Evolutionary conservation across 2,329 filamentous ascomycete genomes (phyloP).

Genomic region (Pseudocercospora crystallina): DNA sequence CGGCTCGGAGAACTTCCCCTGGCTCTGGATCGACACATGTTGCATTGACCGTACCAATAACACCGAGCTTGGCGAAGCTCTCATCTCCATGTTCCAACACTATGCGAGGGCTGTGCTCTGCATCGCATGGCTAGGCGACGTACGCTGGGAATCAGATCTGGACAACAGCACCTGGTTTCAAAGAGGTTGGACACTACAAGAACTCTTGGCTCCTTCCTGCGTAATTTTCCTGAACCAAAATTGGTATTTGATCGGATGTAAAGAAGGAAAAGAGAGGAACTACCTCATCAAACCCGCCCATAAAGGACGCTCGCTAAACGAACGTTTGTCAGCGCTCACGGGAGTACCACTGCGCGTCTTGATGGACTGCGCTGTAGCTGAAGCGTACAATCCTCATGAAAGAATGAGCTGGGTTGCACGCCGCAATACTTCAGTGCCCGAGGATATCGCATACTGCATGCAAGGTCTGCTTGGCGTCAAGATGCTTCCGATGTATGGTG

Average conservation of each 20-base stretch:
- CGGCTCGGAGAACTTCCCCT: slow-evolving; percentile 8
- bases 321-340: slow-evolving; percentile 8
- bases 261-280: too few species aligned
- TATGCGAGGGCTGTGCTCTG: slow-evolving; percentile 18
- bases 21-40: slow-evolving; percentile 24
- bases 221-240: slow-evolving; percentile 9
- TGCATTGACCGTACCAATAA: slow-evolving; percentile 21
- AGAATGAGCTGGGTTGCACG: slow-evolving; percentile 16
- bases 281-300: too few species aligned
- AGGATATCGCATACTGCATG: slow-evolving; percentile 20
- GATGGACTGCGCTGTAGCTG: slow-evolving; percentile 12
- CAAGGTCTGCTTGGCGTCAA: slow-evolving; percentile 16
- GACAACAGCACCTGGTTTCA: too few species aligned
- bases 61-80: slow-evolving; percentile 13
- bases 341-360: slow-evolving; percentile 13
- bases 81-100: slow-evolving; percentile 25
- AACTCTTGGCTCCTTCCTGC: slow-evolving; percentile 3
- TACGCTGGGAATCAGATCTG: too few species aligned
- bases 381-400: slow-evolving; percentile 5
- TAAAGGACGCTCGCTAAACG: background rate
- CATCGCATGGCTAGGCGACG: slow-evolving; percentile 19
- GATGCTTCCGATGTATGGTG: slow-evolving; percentile 12
- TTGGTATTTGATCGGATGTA: slow-evolving; percentile 15
- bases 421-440: slow-evolving; percentile 10
- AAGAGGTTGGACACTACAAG: background rate